Conservation (phyloP, 2,329 filamentous ascomycete genomes). For the Phoma sp. region DNA sequence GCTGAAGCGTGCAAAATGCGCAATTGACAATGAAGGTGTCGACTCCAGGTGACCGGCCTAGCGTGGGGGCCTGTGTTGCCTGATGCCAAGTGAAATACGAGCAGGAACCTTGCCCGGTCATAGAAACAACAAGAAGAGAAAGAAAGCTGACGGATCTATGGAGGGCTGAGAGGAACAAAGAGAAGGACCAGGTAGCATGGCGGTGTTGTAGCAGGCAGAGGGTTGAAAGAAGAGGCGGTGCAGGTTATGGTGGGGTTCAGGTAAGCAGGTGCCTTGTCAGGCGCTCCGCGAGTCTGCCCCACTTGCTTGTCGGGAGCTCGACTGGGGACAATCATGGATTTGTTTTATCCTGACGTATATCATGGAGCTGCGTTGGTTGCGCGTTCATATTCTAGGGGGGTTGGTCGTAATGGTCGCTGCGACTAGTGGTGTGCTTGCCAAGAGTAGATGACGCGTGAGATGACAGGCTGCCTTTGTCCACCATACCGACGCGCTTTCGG, state of each 20-base stretch:
- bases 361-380: neutral
- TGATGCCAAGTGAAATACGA: constrained; percentile 7
- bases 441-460: neutral
- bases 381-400: neutral
- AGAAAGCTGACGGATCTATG: neutral
- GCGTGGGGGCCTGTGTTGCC: constrained; percentile 15
- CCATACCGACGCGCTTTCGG: too few species aligned
- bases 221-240: constrained; percentile 9
- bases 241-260: neutral
- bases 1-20: constrained; percentile 1
- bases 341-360: neutral
- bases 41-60: constrained; percentile 2
- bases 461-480: too few species aligned
- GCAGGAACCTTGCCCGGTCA: neutral
- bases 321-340: neutral
- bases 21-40: constrained; percentile 15
- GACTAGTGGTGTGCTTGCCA: neutral
- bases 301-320: neutral
- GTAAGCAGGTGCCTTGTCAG: constrained; percentile 9
- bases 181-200: neutral
- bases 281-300: constrained; percentile 4
- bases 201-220: constrained; percentile 8
- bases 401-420: neutral
- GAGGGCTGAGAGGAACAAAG: neutral
- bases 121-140: neutral